Conservation (phyloP, 73 alveolate species). For the Symbiodinium natans region DNA sequence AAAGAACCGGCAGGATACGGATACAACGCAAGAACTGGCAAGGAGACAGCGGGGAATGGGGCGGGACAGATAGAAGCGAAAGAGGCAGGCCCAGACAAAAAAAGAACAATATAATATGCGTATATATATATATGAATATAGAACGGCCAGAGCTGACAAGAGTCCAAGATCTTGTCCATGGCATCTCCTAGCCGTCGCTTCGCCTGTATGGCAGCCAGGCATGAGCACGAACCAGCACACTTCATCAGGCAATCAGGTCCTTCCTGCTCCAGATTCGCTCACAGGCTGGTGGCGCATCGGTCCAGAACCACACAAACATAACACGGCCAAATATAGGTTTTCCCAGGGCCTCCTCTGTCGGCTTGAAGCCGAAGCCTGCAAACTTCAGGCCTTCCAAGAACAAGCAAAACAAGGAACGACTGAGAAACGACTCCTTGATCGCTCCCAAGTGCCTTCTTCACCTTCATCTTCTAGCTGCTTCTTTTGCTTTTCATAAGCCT, state of each 20-base stretch:
- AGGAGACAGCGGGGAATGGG: too few relatives aligned
- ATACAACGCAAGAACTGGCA: neutral
- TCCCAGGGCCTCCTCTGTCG: conserved; percentile 71
- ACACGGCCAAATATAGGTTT: too few relatives aligned
- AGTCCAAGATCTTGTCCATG: conserved; percentile 63
- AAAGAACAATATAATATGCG: too few relatives aligned
- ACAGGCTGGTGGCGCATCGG: too few relatives aligned
- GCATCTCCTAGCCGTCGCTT: conserved; percentile 68
- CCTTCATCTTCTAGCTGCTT: conserved; percentile 54
- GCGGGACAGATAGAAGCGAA: too few relatives aligned
- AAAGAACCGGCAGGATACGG: neutral
- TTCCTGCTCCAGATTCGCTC: too few relatives aligned
- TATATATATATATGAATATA: too few relatives aligned
- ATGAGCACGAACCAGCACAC: too few relatives aligned
- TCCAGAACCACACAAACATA: too few relatives aligned
- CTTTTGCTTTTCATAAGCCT: conserved; percentile 87
- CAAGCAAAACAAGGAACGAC: neutral
- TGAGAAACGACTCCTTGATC: neutral
- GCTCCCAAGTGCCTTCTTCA: neutral
- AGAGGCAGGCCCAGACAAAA: too few relatives aligned
- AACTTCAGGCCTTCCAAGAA: conserved; percentile 55
- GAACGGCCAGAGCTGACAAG: conserved; percentile 22
- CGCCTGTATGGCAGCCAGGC: conserved; percentile 28
- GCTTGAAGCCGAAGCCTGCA: conserved; percentile 89
- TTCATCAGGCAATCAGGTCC: too few relatives aligned